Percentiles rank a stretch among this genome's conserved stretches.
phyloP scores from a whole-genome alignment of 768 basidiomycete genomes.

The Rhizopogon sp. region DNA sequence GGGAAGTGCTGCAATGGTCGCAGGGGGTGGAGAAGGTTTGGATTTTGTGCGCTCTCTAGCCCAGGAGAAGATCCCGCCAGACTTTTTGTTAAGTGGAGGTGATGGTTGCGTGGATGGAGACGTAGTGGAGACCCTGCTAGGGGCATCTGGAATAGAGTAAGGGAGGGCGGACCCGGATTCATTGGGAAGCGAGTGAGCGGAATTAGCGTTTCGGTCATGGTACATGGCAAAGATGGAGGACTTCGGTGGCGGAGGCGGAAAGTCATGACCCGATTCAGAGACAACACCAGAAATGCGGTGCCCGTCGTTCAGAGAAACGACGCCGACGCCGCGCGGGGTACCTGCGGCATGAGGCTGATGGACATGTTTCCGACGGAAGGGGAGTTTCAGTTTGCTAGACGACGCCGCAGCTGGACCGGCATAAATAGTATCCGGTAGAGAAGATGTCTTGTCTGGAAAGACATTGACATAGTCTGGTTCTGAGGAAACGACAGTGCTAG shows the following conservation, averaged over 20 bases:
- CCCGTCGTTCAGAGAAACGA: slow-evolving; percentile 18
- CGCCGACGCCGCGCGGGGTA: not conserved
- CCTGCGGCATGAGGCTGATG: slow-evolving; percentile 10
- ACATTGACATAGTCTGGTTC: slow-evolving; percentile 32
- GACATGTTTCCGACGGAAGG: slow-evolving; percentile 35
- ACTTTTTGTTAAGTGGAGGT: slow-evolving; percentile 27
- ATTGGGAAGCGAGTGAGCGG: slow-evolving; percentile 61
- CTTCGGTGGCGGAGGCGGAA: slow-evolving; percentile 57
- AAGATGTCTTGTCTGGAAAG: slow-evolving; percentile 16
- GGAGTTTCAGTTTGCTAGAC: slow-evolving; percentile 40
- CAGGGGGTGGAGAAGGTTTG: slow-evolving; percentile 20
- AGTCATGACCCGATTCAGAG: slow-evolving; percentile 40
- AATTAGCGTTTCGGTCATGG: slow-evolving; percentile 45
- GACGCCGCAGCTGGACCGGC: slow-evolving; percentile 24
- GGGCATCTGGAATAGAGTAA: slow-evolving; percentile 15
- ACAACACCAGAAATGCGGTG: slow-evolving; percentile 32
- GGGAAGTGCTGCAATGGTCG: slow-evolving; percentile 29
- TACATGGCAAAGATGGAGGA: slow-evolving; percentile 61
- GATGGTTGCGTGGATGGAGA: slow-evolving; percentile 4
- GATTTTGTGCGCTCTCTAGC: slow-evolving; percentile 33
- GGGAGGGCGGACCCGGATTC: slow-evolving; percentile 27
- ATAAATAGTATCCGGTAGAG: slow-evolving; percentile 13
- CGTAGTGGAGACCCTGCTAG: slow-evolving; percentile 8
- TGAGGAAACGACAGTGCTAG: slow-evolving; percentile 14
- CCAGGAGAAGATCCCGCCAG: slow-evolving; percentile 32